Evolutionary conservation across 257 asterid genomes (phyloP), one percentile per base, ranked within the genome.

Genomic region (Scutellaria minor): DNA sequence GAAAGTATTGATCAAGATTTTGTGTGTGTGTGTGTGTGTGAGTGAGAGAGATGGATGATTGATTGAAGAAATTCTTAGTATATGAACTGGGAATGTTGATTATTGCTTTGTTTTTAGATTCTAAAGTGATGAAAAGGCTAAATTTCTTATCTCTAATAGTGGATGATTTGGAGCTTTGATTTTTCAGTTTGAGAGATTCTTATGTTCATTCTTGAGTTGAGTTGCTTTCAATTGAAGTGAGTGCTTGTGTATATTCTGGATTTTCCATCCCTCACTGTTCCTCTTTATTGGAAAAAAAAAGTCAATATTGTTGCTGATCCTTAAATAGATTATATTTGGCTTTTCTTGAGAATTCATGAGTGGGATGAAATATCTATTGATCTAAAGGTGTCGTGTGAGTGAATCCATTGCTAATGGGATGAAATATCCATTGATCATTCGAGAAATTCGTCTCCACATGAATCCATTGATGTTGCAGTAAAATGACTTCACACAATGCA

Each of bases 41-140:
- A 62, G 31, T 6, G 39, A 6, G 37, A 31, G 5, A 31, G 37
- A 31, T 3, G 3, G 4, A 54, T 53, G 18, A 18, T 59, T 59
- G 68, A 60, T 72, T 59, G 61, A 59, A 72, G 67, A 13, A 18
- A 6, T 4, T 71, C 5, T 45, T 74, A n/a, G 18, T 70, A n/a
- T 56, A 39, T 73, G 69, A 51, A 42, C 11, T 53, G 27, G 11
- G 75, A 9, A 9, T 31, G 7, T 48, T 41, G 63, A 9, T 11
- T 53, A 6, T 46, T 65, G 42, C 6, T 55, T 7, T 31, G 5
- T 35, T 71, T 41, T 53, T 14, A 42, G 59, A 44, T 50, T 51
- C 48, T 20, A 5, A 65, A 15, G 51, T 45, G 73, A 57, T 47
- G 68, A 48, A 39, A 51, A 74, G 59, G 52, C 37, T 51, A n/a